Conservation (phyloP, 2,329 filamentous ascomycete genomes). For the Chaetothyriales sp. region DNA sequence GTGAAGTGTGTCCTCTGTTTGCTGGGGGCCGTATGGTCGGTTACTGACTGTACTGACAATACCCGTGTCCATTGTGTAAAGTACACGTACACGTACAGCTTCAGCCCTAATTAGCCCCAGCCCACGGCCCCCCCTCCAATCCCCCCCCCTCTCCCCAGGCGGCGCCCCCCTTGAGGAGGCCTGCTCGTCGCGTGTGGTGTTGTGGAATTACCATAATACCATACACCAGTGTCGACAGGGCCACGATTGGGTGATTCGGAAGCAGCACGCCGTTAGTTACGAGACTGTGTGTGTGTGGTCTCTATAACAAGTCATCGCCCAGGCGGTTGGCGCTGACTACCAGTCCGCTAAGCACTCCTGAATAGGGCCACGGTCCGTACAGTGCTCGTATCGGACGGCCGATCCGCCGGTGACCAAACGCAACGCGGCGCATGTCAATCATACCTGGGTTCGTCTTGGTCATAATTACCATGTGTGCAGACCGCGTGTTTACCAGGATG, state of each 20-base stretch:
- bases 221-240: no score
- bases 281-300: background rate
- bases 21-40: background rate
- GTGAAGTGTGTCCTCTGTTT: background rate
- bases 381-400: background rate
- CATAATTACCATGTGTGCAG: background rate
- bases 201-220: no score
- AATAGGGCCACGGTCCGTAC: background rate
- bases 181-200: no score
- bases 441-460: background rate
- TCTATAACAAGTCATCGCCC: background rate
- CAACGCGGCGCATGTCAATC: background rate
- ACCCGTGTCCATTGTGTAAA: no score
- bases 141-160: no score
- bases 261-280: background rate
- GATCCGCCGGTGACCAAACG: background rate
- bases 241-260: no score
- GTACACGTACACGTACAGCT: no score
- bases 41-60: no score
- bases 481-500: background rate
- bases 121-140: no score
- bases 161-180: no score
- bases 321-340: background rate
- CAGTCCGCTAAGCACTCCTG: background rate
- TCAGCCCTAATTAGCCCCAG: no score